Percentiles rank a stretch among this genome's conserved stretches.
phyloP scores from a whole-genome alignment of 2,329 filamentous ascomycete species.

The Neofusicoccum kwambonambiense region DNA sequence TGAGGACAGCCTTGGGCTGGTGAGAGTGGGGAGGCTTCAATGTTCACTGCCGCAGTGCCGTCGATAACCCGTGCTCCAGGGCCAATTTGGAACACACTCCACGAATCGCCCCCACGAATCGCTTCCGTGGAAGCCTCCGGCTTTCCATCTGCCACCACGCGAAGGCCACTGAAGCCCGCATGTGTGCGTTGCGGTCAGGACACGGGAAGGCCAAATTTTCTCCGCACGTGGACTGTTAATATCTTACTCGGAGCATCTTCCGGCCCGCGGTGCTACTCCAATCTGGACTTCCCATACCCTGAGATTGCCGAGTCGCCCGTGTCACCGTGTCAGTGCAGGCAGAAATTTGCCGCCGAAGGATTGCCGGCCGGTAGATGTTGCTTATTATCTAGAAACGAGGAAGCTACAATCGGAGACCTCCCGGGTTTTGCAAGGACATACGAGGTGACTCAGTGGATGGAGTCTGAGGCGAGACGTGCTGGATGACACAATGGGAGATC shows the following conservation, averaged over 20 bases:
- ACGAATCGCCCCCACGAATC: background rate
- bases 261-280: background rate
- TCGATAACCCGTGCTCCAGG: background rate
- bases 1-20: background rate
- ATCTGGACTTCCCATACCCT: background rate
- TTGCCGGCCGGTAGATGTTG: background rate
- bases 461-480: no score
- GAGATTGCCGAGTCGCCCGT: background rate
- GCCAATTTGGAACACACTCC: background rate
- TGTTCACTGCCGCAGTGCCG: background rate
- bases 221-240: background rate
- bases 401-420: no score
- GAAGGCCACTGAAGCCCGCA: no score
- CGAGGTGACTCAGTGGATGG: no score
- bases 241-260: background rate
- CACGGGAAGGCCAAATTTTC: background rate
- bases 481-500: no score
- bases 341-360: slow-evolving; percentile 1
- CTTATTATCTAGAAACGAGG: no score
- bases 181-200: background rate
- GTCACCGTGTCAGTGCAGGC: background rate
- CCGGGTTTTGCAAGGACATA: no score
- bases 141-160: no score
- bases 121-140: background rate
- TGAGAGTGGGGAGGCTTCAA: background rate